Evolutionary conservation across 768 basidiomycete species (phyloP).

Genomic region (Panus rudis): DNA sequence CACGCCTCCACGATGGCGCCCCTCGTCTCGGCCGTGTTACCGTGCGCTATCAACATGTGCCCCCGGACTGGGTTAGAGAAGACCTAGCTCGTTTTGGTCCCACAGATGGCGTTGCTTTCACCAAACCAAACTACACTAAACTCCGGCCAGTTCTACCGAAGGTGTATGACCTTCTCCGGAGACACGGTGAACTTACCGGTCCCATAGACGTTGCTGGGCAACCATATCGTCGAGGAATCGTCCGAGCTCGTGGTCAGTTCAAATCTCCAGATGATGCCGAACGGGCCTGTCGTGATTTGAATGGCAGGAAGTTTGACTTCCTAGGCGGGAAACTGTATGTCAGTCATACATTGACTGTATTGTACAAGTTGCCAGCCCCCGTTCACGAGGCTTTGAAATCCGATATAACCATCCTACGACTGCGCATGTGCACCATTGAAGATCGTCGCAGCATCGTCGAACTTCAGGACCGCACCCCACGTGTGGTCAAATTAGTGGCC

Average conservation of each 20-base stretch:
- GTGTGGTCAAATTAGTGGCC: slow-evolving; percentile 42
- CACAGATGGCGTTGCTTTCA: slow-evolving; percentile 45
- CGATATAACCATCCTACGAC: slow-evolving; percentile 42
- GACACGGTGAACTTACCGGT: slow-evolving; percentile 30
- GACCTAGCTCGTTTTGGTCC: slow-evolving; percentile 39
- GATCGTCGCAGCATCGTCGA: slow-evolving; percentile 24
- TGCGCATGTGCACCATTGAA: slow-evolving; percentile 25
- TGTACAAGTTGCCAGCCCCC: slow-evolving; percentile 33
- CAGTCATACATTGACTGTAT: slow-evolving; percentile 46
- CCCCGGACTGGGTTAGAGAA: slow-evolving; percentile 34
- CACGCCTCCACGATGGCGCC: slow-evolving; percentile 45
- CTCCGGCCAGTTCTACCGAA: slow-evolving; percentile 28
- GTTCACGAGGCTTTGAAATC: slow-evolving; percentile 33
- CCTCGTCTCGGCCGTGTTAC: slow-evolving; percentile 54
- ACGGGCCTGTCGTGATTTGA: slow-evolving; percentile 38
- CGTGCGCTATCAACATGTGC: slow-evolving; percentile 52
- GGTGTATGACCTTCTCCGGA: slow-evolving; percentile 31
- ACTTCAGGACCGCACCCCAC: slow-evolving; percentile 23
- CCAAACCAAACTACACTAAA: slow-evolving; percentile 38
- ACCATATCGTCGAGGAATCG: slow-evolving; percentile 41
- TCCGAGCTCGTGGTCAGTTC: slow-evolving; percentile 54
- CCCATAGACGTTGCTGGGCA: slow-evolving; percentile 42
- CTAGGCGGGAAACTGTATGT: slow-evolving; percentile 45
- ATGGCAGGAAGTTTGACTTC: slow-evolving; percentile 38
- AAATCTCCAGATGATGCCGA: slow-evolving; percentile 44